phyloP scores from a whole-genome alignment of 108 stramenopile genomes.

The Schizochytrium sp. region DNA sequence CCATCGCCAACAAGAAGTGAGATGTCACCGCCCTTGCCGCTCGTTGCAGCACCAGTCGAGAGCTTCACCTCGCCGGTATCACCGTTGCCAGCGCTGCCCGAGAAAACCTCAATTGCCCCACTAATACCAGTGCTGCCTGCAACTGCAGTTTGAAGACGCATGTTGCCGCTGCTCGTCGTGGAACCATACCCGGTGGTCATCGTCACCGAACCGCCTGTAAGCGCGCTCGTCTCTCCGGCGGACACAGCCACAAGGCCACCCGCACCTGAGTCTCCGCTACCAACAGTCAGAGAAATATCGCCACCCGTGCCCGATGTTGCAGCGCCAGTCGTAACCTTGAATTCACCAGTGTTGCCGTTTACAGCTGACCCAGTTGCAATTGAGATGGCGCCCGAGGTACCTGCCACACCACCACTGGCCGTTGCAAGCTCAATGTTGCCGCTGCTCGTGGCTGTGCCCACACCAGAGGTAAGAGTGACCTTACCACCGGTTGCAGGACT shows the following conservation, averaged over 20 bases:
- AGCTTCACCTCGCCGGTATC: background rate
- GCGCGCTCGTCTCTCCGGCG: constrained; percentile 6
- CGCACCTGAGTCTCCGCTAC: constrained; percentile 29
- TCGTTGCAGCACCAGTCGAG: background rate
- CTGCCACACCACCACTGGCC: background rate
- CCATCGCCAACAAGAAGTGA: background rate
- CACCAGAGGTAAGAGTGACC: constrained; percentile 21
- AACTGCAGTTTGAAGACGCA: constrained; percentile 31
- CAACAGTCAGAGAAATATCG: constrained; percentile 30
- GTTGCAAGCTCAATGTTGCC: background rate
- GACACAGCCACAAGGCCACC: constrained; percentile 19
- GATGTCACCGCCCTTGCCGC: background rate
- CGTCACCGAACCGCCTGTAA: constrained; percentile 31
- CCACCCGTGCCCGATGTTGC: constrained; percentile 36
- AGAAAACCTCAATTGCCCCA: constrained; percentile 33
- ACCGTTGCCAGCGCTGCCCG: constrained; percentile 29
- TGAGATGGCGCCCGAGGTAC: background rate
- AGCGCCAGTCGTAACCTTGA: constrained; percentile 31
- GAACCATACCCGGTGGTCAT: constrained; percentile 31
- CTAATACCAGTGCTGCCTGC: constrained; percentile 32
- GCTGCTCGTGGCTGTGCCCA: constrained; percentile 24
- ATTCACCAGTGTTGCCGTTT: constrained; percentile 25
- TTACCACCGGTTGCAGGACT: constrained; percentile 10
- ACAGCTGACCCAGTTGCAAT: background rate
- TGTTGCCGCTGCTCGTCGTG: constrained; percentile 29